phyloP scores from a whole-genome alignment of 139 green algal genomes.

The Chara braunii region DNA sequence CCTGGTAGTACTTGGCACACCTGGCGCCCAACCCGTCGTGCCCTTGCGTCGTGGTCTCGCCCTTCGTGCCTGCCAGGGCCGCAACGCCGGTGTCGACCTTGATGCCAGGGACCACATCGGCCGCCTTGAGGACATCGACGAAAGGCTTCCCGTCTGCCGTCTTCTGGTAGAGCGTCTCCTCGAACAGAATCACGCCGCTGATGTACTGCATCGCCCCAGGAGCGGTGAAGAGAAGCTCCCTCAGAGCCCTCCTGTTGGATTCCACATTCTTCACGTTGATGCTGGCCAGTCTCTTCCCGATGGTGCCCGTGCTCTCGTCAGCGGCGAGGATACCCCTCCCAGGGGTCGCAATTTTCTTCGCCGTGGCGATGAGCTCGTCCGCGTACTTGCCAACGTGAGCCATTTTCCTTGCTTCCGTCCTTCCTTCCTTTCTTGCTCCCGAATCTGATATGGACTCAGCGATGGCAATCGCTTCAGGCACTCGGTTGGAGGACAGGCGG shows the following conservation, averaged over 20 bases:
- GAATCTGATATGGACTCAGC: too few species aligned
- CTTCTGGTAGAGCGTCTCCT: constrained; percentile 97
- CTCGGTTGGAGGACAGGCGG: too few species aligned
- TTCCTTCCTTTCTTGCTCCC: too few species aligned
- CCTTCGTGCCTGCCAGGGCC: constrained; percentile 80
- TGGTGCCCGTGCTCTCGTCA: constrained; percentile 97
- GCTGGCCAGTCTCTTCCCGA: constrained; percentile 84
- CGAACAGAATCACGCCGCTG: constrained; percentile 87
- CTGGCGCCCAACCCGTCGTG: constrained; percentile 84
- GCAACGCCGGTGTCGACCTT: constrained; percentile 91
- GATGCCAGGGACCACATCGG: constrained; percentile 72
- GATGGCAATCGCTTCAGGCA: too few species aligned
- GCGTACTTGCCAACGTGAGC: too few species aligned
- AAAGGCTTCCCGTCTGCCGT: constrained; percentile 69
- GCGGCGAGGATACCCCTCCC: constrained; percentile 89
- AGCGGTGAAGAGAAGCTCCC: constrained; percentile 34
- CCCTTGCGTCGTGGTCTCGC: constrained; percentile 85
- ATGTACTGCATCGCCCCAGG: constrained; percentile 64
- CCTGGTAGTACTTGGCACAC: constrained; percentile 93
- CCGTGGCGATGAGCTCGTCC: too few species aligned
- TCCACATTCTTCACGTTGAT: constrained; percentile 55
- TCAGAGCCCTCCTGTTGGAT: constrained; percentile 41
- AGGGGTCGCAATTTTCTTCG: constrained; percentile 57
- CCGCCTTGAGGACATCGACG: constrained; percentile 71
- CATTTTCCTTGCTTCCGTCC: too few species aligned